Conservation (phyloP, 2,329 filamentous ascomycete species). For the Cordyceps cateniannulata region DNA sequence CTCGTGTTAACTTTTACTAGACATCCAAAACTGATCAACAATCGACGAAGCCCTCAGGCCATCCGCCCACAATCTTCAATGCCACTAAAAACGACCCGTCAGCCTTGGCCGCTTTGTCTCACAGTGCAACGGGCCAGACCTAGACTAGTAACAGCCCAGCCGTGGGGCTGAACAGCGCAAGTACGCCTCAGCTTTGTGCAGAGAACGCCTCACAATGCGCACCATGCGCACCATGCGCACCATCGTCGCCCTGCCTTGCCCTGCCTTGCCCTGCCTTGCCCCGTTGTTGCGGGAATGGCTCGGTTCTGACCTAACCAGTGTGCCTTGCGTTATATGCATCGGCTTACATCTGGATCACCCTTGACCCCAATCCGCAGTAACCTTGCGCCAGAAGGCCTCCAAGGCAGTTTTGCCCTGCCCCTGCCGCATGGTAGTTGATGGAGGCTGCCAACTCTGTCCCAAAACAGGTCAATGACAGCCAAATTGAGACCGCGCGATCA, state of each 20-base stretch:
- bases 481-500: background rate
- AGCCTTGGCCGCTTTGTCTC: conserved; percentile 1
- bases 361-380: background rate
- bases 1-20: background rate
- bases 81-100: background rate
- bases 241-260: background rate
- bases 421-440: background rate
- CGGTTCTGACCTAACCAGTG: background rate
- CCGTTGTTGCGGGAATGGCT: background rate
- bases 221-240: background rate
- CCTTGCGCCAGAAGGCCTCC: background rate
- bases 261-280: background rate
- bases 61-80: background rate
- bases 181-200: background rate
- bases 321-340: background rate
- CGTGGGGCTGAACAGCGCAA: background rate
- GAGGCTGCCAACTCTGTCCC: background rate
- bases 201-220: conserved; percentile 5
- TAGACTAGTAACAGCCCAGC: background rate
- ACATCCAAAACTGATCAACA: background rate
- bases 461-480: conserved; percentile 1
- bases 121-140: background rate
- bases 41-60: background rate
- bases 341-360: background rate
- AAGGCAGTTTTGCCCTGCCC: conserved; percentile 1